Conservation (phyloP, 805 yeast species). For the Metschnikowia chrysomelidarum region DNA sequence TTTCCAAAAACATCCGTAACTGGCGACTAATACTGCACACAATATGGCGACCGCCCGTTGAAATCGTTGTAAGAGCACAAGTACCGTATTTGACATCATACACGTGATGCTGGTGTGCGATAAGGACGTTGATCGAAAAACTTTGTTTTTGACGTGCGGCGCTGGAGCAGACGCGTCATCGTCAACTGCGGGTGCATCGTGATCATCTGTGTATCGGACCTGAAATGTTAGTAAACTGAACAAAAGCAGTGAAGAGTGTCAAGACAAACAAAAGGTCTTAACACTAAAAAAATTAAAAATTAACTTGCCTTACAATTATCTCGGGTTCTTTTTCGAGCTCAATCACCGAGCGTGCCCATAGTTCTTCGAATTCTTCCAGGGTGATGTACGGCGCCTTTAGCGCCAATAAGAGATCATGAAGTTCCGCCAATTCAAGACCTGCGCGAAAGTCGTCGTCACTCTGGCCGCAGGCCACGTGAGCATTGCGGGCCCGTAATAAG, state of each 20-base stretch:
- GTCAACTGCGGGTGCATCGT: constrained; percentile 25
- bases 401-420: constrained; percentile 50
- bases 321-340: constrained; percentile 67
- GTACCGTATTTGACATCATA: constrained; percentile 51
- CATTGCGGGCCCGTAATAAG: constrained; percentile 65
- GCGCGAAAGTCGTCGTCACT: constrained; percentile 44
- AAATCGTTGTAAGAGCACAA: constrained; percentile 33
- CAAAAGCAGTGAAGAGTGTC: no score
- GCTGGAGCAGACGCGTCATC: constrained; percentile 39
- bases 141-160: constrained; percentile 44
- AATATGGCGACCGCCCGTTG: constrained; percentile 20
- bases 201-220: constrained; percentile 22
- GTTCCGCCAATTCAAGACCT: constrained; percentile 49
- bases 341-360: constrained; percentile 65
- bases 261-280: no score
- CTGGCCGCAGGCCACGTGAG: constrained; percentile 59
- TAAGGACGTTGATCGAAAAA: constrained; percentile 74
- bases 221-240: constrained; percentile 27
- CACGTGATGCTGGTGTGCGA: constrained; percentile 58
- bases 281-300: constrained; percentile 5
- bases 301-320: constrained; percentile 76
- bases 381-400: constrained; percentile 48
- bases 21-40: constrained; percentile 14
- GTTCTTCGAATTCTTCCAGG: constrained; percentile 67
- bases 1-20: constrained; percentile 28